phyloP scores from a whole-genome alignment of 2,329 filamentous ascomycete species.

The Hypoxylon sp. region DNA sequence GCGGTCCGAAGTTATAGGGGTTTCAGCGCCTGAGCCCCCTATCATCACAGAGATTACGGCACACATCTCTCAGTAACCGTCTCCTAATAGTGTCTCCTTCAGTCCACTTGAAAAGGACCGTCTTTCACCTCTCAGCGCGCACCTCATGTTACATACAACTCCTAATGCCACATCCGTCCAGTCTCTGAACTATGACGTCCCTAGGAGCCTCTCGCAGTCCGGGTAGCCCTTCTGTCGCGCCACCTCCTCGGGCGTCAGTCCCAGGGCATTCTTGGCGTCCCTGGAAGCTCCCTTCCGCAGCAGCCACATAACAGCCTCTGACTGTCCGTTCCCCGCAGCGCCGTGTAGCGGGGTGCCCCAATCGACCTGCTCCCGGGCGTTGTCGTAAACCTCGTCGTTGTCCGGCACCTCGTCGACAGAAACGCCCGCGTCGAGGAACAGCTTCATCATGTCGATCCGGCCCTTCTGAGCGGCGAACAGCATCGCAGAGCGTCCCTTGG shows the following conservation, averaged over 20 bases:
- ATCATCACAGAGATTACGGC: too few species aligned
- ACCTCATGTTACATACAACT: too few species aligned
- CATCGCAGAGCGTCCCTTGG: background rate
- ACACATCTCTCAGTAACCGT: too few species aligned
- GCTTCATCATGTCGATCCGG: background rate
- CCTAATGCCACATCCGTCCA: too few species aligned
- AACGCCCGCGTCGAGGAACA: background rate
- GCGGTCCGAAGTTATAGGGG: too few species aligned
- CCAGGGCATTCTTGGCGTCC: background rate
- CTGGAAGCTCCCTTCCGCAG: background rate
- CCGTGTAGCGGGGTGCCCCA: constrained; percentile 7
- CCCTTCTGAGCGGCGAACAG: background rate
- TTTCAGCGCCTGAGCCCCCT: too few species aligned
- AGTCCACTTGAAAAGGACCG: too few species aligned
- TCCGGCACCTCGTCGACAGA: background rate
- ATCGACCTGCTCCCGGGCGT: background rate
- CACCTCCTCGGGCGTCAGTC: background rate
- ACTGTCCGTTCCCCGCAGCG: background rate
- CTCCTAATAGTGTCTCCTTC: too few species aligned
- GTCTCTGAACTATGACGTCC: too few species aligned
- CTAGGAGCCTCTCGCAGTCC: too few species aligned
- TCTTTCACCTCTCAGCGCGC: too few species aligned
- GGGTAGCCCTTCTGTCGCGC: too few species aligned
- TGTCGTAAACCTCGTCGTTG: background rate
- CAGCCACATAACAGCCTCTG: background rate